phyloP scores from a whole-genome alignment of 306 rosid species.

The Luffa aegyptiaca region DNA sequence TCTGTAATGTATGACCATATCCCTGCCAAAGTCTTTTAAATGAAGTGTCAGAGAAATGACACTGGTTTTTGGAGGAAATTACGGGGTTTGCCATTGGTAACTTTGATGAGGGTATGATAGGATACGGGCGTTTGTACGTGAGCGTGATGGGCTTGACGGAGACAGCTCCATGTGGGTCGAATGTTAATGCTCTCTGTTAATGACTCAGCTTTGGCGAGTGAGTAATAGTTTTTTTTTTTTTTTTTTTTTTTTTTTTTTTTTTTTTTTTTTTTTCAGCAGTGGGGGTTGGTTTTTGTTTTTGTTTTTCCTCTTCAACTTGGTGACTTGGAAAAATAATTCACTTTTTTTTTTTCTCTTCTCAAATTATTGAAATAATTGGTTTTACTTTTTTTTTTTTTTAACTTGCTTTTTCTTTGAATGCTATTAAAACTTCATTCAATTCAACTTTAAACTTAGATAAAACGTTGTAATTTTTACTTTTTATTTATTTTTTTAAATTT shows the following conservation, averaged over 20 bases:
- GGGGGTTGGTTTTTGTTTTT: neutral
- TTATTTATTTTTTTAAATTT: too few relatives aligned
- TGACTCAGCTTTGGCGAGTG: neutral
- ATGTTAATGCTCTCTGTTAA: neutral
- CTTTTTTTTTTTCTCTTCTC: neutral
- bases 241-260: neutral
- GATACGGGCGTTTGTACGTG: neutral
- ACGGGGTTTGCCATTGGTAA: conserved; percentile 16
- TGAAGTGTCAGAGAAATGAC: conserved; percentile 19
- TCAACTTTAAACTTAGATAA: too few relatives aligned
- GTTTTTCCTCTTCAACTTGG: too few relatives aligned
- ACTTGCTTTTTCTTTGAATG: neutral
- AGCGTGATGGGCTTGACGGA: neutral
- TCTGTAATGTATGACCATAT: neutral
- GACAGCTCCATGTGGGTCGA: conserved; percentile 22
- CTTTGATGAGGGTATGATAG: neutral
- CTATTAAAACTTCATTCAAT: neutral
- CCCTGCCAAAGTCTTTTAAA: conserved; percentile 24
- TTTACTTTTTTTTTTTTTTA: neutral
- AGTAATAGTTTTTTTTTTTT: neutral
- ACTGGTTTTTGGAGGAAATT: neutral
- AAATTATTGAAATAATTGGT: neutral
- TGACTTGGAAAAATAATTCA: neutral
- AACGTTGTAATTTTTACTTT: too few relatives aligned
- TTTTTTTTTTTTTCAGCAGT: neutral